Evolutionary conservation across 805 yeast species (phyloP).

Genomic region (Suhomyces vadensis): DNA sequence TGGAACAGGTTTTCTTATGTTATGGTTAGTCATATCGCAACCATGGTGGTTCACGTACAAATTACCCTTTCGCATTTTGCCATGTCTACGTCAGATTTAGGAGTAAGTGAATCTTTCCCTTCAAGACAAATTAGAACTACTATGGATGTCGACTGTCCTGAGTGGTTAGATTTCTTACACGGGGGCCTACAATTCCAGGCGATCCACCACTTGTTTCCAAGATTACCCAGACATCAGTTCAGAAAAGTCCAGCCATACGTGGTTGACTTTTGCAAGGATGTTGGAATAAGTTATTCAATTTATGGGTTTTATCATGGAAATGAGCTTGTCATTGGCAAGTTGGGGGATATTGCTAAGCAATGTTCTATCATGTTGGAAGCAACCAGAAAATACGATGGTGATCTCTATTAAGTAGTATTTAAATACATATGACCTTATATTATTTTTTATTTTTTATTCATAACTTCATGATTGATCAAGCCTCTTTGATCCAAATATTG

Average conservation of each 20-base stretch:
- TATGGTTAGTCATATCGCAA: constrained; percentile 72
- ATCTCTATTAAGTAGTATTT: constrained; percentile 28
- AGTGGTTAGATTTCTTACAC: constrained; percentile 86
- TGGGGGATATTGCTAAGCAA: constrained; percentile 77
- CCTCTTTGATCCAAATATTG: constrained; percentile 31
- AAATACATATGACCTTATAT: not conserved
- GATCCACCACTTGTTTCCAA: constrained; percentile 84
- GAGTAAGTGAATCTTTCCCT: constrained; percentile 74
- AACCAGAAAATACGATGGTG: constrained; percentile 59
- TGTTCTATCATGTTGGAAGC: constrained; percentile 76
- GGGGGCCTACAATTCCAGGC: constrained; percentile 94
- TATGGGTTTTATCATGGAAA: constrained; percentile 85
- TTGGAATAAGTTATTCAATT: constrained; percentile 77
- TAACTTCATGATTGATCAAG: constrained; percentile 28
- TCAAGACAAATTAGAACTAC: constrained; percentile 85
- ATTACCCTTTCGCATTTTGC: constrained; percentile 89
- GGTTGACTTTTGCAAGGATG: constrained; percentile 69
- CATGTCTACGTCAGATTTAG: constrained; percentile 88
- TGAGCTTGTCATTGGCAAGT: constrained; percentile 62
- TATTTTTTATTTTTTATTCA: constrained; percentile 7
- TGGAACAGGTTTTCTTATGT: constrained; percentile 59
- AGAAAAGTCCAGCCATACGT: constrained; percentile 73
- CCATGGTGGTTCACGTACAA: constrained; percentile 93
- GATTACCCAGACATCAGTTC: constrained; percentile 86
- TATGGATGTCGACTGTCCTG: constrained; percentile 94